These are phyloP conservation scores for Mucuna pruriens DNA, from an alignment of 306 rosid species.

Conservation along the genomic window DNA sequence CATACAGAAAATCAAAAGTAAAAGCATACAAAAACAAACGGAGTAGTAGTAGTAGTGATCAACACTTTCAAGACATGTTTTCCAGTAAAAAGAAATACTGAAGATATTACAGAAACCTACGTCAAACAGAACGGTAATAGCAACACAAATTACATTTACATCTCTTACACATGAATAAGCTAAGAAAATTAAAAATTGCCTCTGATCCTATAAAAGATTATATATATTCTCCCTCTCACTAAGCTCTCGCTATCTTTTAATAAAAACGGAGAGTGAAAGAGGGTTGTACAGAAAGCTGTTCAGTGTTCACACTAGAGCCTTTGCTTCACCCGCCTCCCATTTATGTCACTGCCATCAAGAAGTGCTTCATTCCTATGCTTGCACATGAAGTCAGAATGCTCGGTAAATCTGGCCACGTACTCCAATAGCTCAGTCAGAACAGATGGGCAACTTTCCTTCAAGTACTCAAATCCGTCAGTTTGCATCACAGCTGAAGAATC, in stretches of 20 bases:
- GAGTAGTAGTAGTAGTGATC: conserved; percentile 17
- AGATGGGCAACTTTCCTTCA: conserved; percentile 88
- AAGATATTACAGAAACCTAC: conserved; percentile 43
- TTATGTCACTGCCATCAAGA: conserved; percentile 81
- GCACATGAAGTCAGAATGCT: conserved; percentile 64
- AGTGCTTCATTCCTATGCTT: conserved; percentile 69
- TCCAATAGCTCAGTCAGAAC: conserved; percentile 85
- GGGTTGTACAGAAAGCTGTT: conserved; percentile 35
- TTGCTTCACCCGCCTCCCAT: conserved; percentile 95
- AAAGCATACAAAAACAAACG: conserved; percentile 4
- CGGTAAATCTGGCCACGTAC: conserved; percentile 81
- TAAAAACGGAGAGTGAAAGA: conserved; percentile 34
- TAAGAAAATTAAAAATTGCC: conserved; percentile 35
- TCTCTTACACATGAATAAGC: conserved; percentile 48
- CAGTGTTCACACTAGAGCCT: conserved; percentile 58
- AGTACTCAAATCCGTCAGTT: conserved; percentile 87
- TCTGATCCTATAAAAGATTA: conserved; percentile 46
- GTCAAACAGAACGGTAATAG: conserved; percentile 26
- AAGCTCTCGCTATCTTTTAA: conserved; percentile 34
- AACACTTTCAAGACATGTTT: conserved; percentile 35
- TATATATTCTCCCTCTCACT: conserved; percentile 44
- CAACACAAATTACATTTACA: conserved; percentile 58
- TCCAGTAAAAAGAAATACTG: conserved; percentile 2
- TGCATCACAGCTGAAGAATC: conserved; percentile 78
- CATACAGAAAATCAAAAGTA: neutral